Percentiles rank a stretch among this genome's conserved stretches.
Conservation (phyloP, 192 early-diverging fungal species). For the Coemansia sp. region DNA sequence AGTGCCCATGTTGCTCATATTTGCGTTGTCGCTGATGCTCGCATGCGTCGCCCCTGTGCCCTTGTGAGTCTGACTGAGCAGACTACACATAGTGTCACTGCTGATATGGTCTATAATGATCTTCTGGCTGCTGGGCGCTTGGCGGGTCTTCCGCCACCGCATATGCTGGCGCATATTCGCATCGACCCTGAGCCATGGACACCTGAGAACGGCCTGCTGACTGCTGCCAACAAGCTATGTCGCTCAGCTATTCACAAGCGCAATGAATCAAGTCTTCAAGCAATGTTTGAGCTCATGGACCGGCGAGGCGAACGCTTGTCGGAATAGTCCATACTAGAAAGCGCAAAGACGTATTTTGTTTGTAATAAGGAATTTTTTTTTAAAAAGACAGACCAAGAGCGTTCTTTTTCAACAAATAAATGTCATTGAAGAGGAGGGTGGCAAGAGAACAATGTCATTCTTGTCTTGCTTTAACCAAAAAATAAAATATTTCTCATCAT, state of each 20-base stretch:
- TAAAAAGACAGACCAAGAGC: neutral
- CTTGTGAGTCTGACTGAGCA: conserved; percentile 55
- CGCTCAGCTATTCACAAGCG: conserved; percentile 74
- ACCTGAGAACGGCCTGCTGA: conserved; percentile 82
- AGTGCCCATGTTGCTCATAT: conserved; percentile 78
- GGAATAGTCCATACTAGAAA: neutral
- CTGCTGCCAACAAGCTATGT: conserved; percentile 95
- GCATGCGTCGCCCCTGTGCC: conserved; percentile 75
- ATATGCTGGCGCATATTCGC: conserved; percentile 71
- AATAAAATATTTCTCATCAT: neutral
- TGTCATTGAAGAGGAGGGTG: neutral
- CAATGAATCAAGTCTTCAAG: conserved; percentile 54
- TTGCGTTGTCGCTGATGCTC: conserved; percentile 76
- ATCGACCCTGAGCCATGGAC: conserved; percentile 88
- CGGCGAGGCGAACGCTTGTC: neutral
- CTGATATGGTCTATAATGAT: conserved; percentile 33
- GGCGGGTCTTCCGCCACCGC: conserved; percentile 72
- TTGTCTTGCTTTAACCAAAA: neutral
- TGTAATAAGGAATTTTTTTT: neutral
- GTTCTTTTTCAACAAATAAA: neutral
- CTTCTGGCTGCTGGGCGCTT: conserved; percentile 62
- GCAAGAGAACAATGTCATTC: neutral
- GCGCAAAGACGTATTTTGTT: neutral
- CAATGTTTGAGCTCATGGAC: conserved; percentile 28
- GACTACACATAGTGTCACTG: conserved; percentile 59